phyloP scores from a whole-genome alignment of 257 asterid species.

The Fraxinus pennsylvanica region DNA sequence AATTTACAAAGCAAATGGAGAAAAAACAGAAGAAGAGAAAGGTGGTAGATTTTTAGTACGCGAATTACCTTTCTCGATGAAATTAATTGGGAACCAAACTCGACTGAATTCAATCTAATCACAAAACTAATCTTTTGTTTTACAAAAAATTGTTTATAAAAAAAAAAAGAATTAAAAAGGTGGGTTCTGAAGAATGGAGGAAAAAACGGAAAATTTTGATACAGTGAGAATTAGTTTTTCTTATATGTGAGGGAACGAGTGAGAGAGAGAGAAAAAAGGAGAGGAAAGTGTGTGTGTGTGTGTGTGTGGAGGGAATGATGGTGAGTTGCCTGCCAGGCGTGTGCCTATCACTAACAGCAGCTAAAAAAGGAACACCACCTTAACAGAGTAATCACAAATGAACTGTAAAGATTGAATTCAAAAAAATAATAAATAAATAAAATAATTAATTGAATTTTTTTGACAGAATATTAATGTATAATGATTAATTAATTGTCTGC shows the following conservation, averaged over 20 bases:
- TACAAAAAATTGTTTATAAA: slow-evolving; percentile 19
- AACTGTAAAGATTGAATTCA: slow-evolving; percentile 46
- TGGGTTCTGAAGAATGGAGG: slow-evolving; percentile 32
- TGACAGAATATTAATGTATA: background rate
- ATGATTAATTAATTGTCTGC: background rate
- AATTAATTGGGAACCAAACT: slow-evolving; percentile 23
- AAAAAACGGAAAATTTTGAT: background rate
- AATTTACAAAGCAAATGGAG: slow-evolving; percentile 15
- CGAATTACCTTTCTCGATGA: slow-evolving; percentile 18
- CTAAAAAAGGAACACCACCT: slow-evolving; percentile 34
- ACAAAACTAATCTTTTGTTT: slow-evolving; percentile 30
- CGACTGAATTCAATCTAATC: slow-evolving; percentile 50
- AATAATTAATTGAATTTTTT: background rate
- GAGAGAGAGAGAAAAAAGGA: slow-evolving; percentile 25
- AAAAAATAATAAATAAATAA: background rate
- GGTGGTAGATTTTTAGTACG: slow-evolving; percentile 14
- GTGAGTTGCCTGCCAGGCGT: slow-evolving; percentile 71
- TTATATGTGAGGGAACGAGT: slow-evolving; percentile 17
- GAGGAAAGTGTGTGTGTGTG: background rate
- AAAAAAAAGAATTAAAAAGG: background rate
- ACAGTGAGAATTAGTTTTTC: slow-evolving; percentile 13
- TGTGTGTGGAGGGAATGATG: slow-evolving; percentile 51
- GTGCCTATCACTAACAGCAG: slow-evolving; percentile 85
- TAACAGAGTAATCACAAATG: slow-evolving; percentile 35
- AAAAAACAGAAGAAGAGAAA: slow-evolving; percentile 15